Base-by-base conservation (phyloP, 495 filamentous ascomycete genomes). In the Platismatia glauca region DNA sequence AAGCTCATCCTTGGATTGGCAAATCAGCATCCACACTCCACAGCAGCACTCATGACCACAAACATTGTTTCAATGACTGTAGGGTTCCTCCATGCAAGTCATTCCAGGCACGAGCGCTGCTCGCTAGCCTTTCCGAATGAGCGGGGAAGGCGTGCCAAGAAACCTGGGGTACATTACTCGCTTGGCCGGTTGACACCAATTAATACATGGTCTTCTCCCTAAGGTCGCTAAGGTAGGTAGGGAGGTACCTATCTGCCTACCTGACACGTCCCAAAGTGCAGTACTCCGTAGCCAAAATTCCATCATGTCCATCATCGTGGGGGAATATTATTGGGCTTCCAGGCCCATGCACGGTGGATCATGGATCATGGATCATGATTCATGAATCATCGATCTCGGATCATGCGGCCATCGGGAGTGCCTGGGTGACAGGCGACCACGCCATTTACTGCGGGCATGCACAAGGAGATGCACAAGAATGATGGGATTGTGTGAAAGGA, bases 331-430 rank as follows among this genome's bases (percentile, higher is more conserved):
- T 35, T 35, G 34, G 34, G 34, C 12, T 24, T 20, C 16, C n/a
- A n/a, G n/a, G n/a, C n/a, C n/a, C n/a, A n/a, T n/a, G n/a, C n/a
- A n/a, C n/a, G n/a, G n/a, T n/a, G n/a, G n/a, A n/a, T n/a, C n/a
- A n/a, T n/a, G 71, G 72, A 39, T 70, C 20, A 76, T 80, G 81
- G 48, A 50, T 31, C 1, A 20, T 39, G 4, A 7, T 24, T 20
- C 16, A 55, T 22, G n/a, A 7, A 16, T 22, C n/a, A 53, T 44
- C 8, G 34, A 62, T 62, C 60, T 56, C 56, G 60, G 34, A 62
- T 62, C 60, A 62, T 62, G 60, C 60, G 60, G 38, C 37, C 52
- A 22, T 24, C 41, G 16, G 41, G 37, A n/a, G 31, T 62, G 60
- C n/a, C n/a, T n/a, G n/a, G n/a, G n/a, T n/a, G n/a, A n/a, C n/a